A percentile compares a stretch with the other conserved stretches of the same genome.
phyloP scores from a whole-genome alignment of 805 yeast species.

The Lachancea meyersii region DNA sequence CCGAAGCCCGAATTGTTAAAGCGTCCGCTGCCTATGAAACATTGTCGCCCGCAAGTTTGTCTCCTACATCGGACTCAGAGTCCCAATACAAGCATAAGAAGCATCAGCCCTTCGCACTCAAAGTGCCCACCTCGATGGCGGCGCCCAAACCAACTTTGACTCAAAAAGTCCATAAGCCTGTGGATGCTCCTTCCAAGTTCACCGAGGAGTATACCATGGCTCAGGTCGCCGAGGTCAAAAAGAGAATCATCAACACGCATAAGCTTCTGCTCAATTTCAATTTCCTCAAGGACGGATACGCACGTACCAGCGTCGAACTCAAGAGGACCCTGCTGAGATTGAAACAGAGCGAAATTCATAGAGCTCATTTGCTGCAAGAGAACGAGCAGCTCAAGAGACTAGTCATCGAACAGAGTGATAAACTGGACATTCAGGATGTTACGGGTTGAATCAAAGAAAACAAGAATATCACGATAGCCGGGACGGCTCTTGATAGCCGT shows the following conservation, averaged over 20 bases:
- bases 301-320: conserved; percentile 31
- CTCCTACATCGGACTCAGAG: conserved; percentile 26
- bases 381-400: conserved; percentile 33
- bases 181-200: conserved; percentile 17
- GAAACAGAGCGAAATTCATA: conserved; percentile 34
- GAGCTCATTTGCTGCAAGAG: conserved; percentile 34
- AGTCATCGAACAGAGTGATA: conserved; percentile 19
- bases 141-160: background rate
- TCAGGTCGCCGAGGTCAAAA: conserved; percentile 30
- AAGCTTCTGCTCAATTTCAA: conserved; percentile 30
- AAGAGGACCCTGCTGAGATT: conserved; percentile 30
- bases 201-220: conserved; percentile 28
- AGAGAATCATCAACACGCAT: conserved; percentile 31
- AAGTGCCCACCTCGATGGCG: background rate
- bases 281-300: conserved; percentile 30
- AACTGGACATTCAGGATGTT: conserved; percentile 7
- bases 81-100: conserved; percentile 6
- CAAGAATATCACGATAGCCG: background rate
- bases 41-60: conserved; percentile 34
- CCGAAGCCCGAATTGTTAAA: background rate
- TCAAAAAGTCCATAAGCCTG: conserved; percentile 1
- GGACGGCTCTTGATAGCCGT: too few relatives aligned
- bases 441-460: background rate
- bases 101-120: background rate
- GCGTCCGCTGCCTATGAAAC: conserved; percentile 13